Base-by-base conservation (phyloP, 345 rosid species). In the Boechera retrofracta region DNA sequence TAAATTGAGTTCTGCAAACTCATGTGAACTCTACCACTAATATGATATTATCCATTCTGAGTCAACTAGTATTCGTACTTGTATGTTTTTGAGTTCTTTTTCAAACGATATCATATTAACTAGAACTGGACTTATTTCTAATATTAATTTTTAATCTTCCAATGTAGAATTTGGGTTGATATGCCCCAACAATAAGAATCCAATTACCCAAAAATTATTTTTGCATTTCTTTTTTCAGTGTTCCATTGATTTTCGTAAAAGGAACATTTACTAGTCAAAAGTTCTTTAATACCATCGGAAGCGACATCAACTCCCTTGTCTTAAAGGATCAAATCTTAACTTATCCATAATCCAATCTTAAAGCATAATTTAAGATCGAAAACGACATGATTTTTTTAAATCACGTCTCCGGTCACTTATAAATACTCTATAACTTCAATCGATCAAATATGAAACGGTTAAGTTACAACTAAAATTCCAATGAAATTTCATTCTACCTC, bases 291-390 rank as follows among this genome's bases (percentile, higher is more conserved):
- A 29, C 48, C 56, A 69, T 21, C 18, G 47, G 36, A 70, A 55
- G 67, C 81, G 53, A 71, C 71, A 70, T 57, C 48, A 55, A 38
- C 28, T 71, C 67, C 35, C 67, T 65, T 77, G 49, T 48, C 67
- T 56, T 62, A 33, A 33, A 70, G 64, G 76, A 63, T 52, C 10
- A 69, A 76, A 62, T 29, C 42, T 74, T 48, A 57, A 24, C 26
- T 57, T 24, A 63, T 58, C 39, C 49, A 53, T 56, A 70, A 57
- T 71, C 76, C 29, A 71, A 71, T 56, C 77, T 71, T 77, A 18
- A 77, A 77, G 81, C 81, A 71, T 77, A 77, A 38, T 64, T 36
- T 29, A 63, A 45, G 63, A 44, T 44, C 18, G 71, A 70, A 42
- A 77, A 69, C 51, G 35, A 61, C 39, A 52, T 41, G 5, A 52